phyloP scores from a whole-genome alignment of 495 filamentous ascomycete species.

The Podospora tetraspora region DNA sequence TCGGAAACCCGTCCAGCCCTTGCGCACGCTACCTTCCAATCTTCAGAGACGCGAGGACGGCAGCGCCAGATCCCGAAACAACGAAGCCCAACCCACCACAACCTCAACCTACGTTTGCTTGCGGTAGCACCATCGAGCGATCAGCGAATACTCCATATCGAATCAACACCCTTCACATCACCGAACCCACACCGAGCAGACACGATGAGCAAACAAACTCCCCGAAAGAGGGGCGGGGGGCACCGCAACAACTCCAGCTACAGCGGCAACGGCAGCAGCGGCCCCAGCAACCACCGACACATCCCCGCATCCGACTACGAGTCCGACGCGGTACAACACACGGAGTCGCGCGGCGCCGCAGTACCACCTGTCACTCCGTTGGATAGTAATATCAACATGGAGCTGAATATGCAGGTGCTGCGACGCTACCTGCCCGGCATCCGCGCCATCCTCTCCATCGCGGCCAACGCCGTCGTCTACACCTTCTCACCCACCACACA shows the following conservation, averaged over 20 bases:
- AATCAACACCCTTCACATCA: neutral
- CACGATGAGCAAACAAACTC: slow-evolving; percentile 30
- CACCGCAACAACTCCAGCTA: slow-evolving; percentile 37
- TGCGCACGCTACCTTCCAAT: neutral
- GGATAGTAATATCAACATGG: slow-evolving; percentile 61
- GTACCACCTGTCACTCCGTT: slow-evolving; percentile 19
- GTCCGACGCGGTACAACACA: slow-evolving; percentile 40
- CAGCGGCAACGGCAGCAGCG: slow-evolving; percentile 15
- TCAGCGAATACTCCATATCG: neutral
- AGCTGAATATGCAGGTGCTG: slow-evolving; percentile 77
- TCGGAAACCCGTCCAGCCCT: neutral
- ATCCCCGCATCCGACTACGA: slow-evolving; percentile 62
- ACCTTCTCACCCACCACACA: slow-evolving; percentile 55
- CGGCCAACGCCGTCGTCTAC: slow-evolving; percentile 76
- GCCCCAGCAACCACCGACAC: slow-evolving; percentile 15
- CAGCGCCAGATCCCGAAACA: neutral
- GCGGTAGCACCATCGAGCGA: neutral
- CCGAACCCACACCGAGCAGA: slow-evolving; percentile 10
- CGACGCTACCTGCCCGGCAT: slow-evolving; percentile 67
- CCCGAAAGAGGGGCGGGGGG: slow-evolving; percentile 26
- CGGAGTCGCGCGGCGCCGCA: slow-evolving; percentile 27
- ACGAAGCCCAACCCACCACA: neutral
- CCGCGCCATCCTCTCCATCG: slow-evolving; percentile 62
- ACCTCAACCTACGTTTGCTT: neutral
- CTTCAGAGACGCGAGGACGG: neutral